A percentile compares a stretch with the other conserved stretches of the same genome.
These are phyloP conservation scores for Populus ilicifolia DNA, from an alignment of 345 rosid genomes.

Conservation along the genomic window DNA sequence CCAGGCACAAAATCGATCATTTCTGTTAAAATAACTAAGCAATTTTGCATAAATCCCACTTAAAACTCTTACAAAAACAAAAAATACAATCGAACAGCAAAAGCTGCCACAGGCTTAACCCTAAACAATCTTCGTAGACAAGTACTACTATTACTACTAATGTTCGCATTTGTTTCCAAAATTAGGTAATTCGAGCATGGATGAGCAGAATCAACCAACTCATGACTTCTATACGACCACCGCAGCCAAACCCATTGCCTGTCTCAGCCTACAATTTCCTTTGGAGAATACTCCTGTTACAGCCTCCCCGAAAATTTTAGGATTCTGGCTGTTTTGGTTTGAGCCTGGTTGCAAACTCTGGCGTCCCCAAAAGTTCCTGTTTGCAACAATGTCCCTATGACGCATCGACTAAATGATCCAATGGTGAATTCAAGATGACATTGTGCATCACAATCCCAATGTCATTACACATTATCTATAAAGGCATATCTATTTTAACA, in stretches of 20 bases:
- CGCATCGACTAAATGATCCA: neutral
- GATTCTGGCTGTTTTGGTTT: neutral
- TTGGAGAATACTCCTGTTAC: too few species aligned
- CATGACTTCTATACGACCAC: too few species aligned
- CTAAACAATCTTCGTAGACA: neutral
- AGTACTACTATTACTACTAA: neutral
- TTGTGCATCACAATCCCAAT: conserved; percentile 2
- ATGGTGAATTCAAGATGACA: neutral
- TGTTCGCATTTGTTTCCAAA: neutral
- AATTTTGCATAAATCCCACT: too few species aligned
- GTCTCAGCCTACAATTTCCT: too few species aligned
- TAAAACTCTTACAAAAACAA: too few species aligned
- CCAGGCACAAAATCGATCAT: too few species aligned
- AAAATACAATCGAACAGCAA: too few species aligned
- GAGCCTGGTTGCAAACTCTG: too few species aligned
- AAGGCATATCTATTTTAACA: conserved; percentile 18
- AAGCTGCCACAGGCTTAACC: too few species aligned
- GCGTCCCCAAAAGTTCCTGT: neutral
- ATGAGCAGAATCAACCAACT: neutral
- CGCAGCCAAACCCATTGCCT: too few species aligned
- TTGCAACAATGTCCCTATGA: neutral
- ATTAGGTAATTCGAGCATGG: neutral
- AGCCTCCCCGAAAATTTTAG: neutral
- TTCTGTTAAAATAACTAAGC: too few species aligned
- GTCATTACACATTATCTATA: conserved; percentile 17